Evolutionary conservation across 2,329 filamentous ascomycete species (phyloP).

Genomic region (Cladophialophora carrionii): DNA sequence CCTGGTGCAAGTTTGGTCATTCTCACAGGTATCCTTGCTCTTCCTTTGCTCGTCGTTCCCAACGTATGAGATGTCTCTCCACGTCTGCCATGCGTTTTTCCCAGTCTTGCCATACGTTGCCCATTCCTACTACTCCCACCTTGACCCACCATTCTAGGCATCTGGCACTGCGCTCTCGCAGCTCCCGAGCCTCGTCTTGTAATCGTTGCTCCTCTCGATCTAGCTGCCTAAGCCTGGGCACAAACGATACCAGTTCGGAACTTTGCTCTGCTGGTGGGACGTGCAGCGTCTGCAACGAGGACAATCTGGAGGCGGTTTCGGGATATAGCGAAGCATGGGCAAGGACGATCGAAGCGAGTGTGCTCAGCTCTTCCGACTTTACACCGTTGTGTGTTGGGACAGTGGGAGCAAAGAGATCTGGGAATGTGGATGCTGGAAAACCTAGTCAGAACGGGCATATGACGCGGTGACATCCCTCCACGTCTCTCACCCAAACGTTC

Average conservation of each 20-base stretch:
- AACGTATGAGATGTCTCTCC: constrained; percentile 67
- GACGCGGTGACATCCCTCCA: not conserved
- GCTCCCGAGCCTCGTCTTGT: constrained; percentile 46
- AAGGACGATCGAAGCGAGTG: constrained; percentile 44
- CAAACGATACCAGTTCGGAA: constrained; percentile 48
- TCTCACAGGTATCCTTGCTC: constrained; percentile 50
- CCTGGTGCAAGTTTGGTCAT: constrained; percentile 22
- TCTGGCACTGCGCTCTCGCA: constrained; percentile 50
- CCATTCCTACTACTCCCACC: constrained; percentile 67
- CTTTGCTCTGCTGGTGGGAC: constrained; percentile 50
- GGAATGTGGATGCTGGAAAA: constrained; percentile 19
- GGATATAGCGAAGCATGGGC: constrained; percentile 53
- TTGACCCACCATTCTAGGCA: constrained; percentile 74
- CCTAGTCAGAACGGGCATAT: constrained; percentile 2
- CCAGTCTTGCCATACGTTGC: constrained; percentile 70
- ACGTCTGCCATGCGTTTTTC: constrained; percentile 68
- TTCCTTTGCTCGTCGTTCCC: constrained; percentile 57
- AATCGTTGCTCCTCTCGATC: constrained; percentile 46
- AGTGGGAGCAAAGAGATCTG: constrained; percentile 25
- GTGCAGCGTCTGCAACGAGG: constrained; percentile 53
- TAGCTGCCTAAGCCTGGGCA: constrained; percentile 48
- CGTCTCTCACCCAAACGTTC: constrained; percentile 47
- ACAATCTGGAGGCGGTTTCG: constrained; percentile 53
- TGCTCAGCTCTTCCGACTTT: constrained; percentile 38
- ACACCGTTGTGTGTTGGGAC: constrained; percentile 20